Percentiles rank a stretch among this genome's conserved stretches.
Conservation (phyloP, 495 filamentous ascomycete genomes). For the Aspergillus bertholletiae region DNA sequence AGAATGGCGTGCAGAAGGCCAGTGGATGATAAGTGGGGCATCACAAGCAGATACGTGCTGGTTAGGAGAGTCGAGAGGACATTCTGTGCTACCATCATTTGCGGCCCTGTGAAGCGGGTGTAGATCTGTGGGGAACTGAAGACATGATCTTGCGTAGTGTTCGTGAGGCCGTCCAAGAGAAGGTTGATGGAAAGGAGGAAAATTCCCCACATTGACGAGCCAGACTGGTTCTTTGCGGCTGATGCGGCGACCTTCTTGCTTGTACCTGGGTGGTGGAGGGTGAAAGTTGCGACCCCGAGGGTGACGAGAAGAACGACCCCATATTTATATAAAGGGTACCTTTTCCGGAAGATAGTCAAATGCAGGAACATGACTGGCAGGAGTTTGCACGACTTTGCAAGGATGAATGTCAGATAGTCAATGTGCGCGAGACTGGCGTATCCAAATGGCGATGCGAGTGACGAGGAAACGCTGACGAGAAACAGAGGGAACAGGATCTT, state of each 20-base stretch:
- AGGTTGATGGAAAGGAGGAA: slow-evolving; percentile 86
- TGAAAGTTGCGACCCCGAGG: slow-evolving; percentile 90
- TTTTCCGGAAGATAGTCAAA: slow-evolving; percentile 83
- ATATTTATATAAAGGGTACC: slow-evolving; percentile 96
- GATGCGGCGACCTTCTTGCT: slow-evolving; percentile 61
- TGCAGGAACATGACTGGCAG: slow-evolving; percentile 97
- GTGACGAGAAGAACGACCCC: slow-evolving; percentile 87
- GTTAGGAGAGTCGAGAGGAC: slow-evolving; percentile 75
- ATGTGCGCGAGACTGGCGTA: slow-evolving; percentile 92
- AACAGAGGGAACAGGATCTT: slow-evolving; percentile 73
- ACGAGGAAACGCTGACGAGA: slow-evolving; percentile 81
- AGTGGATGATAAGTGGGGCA: slow-evolving; percentile 70
- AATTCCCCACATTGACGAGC: slow-evolving; percentile 72
- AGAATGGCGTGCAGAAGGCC: slow-evolving; percentile 65
- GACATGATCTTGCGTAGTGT: slow-evolving; percentile 94
- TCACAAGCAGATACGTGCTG: slow-evolving; percentile 66
- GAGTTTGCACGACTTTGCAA: slow-evolving; percentile 96
- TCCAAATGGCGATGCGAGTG: slow-evolving; percentile 89
- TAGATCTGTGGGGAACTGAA: slow-evolving; percentile 61
- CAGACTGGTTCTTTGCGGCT: slow-evolving; percentile 38
- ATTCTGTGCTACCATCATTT: slow-evolving; percentile 99
- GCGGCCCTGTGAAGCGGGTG: slow-evolving; percentile 77
- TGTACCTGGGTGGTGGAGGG: slow-evolving; percentile 73
- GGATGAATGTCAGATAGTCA: slow-evolving; percentile 98
- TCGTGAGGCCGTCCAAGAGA: slow-evolving; percentile 92